phyloP scores from a whole-genome alignment of 2,329 filamentous ascomycete genomes.

The Dactylonectria macrodidyma region DNA sequence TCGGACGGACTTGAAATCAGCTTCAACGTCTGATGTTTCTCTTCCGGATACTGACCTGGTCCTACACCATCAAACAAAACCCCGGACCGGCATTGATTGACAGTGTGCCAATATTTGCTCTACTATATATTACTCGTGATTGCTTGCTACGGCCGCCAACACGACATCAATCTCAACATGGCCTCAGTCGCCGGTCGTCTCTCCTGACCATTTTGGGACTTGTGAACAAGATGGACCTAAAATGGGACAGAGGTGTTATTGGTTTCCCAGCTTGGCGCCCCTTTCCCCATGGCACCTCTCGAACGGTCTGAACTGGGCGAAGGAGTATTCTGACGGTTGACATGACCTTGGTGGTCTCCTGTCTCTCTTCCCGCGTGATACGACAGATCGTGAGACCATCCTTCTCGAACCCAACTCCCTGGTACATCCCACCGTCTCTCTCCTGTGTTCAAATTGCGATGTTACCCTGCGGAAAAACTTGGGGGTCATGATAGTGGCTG shows the following conservation, averaged over 20 bases:
- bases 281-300: constrained; percentile 20
- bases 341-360: constrained; percentile 20
- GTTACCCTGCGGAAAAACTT: constrained; percentile 20
- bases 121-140: constrained; percentile 32
- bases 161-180: constrained; percentile 27
- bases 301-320: constrained; percentile 16
- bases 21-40: constrained; percentile 1
- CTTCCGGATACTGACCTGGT: background rate
- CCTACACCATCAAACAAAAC: background rate
- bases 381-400: constrained; percentile 26
- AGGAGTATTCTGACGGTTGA: constrained; percentile 18
- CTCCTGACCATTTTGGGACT: constrained; percentile 30
- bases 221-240: background rate
- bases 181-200: constrained; percentile 26
- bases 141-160: constrained; percentile 14
- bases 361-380: constrained; percentile 24
- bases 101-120: constrained; percentile 30
- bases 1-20: constrained; percentile 26
- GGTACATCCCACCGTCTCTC: constrained; percentile 20
- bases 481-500: constrained; percentile 2
- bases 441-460: constrained; percentile 26
- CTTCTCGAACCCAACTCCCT: constrained; percentile 30
- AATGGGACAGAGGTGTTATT: constrained; percentile 22
- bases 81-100: constrained; percentile 28
- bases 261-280: constrained; percentile 38